These are phyloP conservation scores for Biscogniauxia sp. DNA, from an alignment of 2,329 filamentous ascomycete genomes.

Conservation along the genomic window DNA sequence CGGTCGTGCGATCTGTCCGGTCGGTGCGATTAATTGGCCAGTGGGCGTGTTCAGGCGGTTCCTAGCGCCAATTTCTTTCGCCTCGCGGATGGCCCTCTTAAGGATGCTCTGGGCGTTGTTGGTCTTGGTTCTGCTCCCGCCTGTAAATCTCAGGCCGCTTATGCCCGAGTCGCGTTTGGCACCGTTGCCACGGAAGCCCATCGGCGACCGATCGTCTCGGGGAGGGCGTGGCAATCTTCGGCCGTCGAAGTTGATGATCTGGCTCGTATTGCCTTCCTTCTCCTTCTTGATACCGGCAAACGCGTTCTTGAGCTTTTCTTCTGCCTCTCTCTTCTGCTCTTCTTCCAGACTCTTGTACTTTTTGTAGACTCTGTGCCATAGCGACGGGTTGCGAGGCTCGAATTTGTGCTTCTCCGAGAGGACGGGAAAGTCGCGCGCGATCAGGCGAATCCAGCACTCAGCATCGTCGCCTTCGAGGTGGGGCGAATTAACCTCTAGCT, in stretches of 20 bases:
- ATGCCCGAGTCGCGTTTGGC: constrained; percentile 17
- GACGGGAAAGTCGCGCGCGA: constrained; percentile 71
- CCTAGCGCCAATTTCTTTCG: constrained; percentile 50
- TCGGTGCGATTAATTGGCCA: constrained; percentile 31
- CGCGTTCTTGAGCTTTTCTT: constrained; percentile 55
- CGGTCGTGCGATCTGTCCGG: constrained; percentile 45
- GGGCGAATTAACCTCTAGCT: constrained; percentile 72
- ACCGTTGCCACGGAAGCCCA: constrained; percentile 15
- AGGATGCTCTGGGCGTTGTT: constrained; percentile 53
- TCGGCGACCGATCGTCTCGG: constrained; percentile 30
- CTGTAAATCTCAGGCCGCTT: constrained; percentile 42
- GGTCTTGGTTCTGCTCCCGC: constrained; percentile 52
- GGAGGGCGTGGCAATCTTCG: constrained; percentile 43
- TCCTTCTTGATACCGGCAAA: constrained; percentile 57
- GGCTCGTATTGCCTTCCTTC: constrained; percentile 55
- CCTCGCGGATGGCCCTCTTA: constrained; percentile 55
- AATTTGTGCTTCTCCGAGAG: constrained; percentile 61
- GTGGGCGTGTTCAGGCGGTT: constrained; percentile 44
- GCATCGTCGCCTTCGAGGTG: constrained; percentile 68
- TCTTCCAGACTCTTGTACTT: constrained; percentile 62
- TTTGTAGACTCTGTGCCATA: constrained; percentile 77
- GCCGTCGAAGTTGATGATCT: constrained; percentile 49
- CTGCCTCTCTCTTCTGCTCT: constrained; percentile 55
- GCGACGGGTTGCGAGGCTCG: constrained; percentile 62
- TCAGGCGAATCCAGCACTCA: constrained; percentile 77